Base-by-base conservation (phyloP, 1,284 basidiomycete species). In the Testicularia cyperi region DNA sequence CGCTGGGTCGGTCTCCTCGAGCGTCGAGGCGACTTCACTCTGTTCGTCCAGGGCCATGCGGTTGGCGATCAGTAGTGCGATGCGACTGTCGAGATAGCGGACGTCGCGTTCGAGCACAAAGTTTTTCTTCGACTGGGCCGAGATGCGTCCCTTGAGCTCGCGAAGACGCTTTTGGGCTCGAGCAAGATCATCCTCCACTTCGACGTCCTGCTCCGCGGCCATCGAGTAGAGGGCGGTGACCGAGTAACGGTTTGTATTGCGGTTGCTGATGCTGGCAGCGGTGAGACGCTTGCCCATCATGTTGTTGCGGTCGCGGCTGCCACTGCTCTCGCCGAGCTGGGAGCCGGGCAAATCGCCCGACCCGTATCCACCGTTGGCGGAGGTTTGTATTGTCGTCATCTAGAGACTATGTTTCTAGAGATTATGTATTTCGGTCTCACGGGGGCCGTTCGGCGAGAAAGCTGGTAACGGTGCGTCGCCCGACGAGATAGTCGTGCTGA, bases 91-190 rank as follows among this genome's bases (percentile, higher is more conserved):
- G 41, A 99, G 85, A 78, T 98, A 98, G 37, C 95, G 87, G 27
- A 98, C 95, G 78, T 99, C 95, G 35, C 94, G 85, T 78, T 98
- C 94, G 22, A 98, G 83, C 21, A 98, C 91, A 76, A 98, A 98
- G 80, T 98, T 99, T 83, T 94, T 96, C 83, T 99, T 98, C 42
- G 90, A 94, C 80, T 98, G 95, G 0, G 90, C 87, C 18, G 92
- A 97, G 64, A 99, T 99, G 71, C 91, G 88, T n/a, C 87, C 84
- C 80, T 99, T 98, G 68, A 98, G 83, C 68, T 97, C 92, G 24
- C 95, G 83, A 33, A 99, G 81, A 34, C 91, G 88, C 79, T 94
- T 95, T 81, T 97, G 94, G 28, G 94, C 95, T 16, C 90, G 82
- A 8, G 92, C 92, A 49, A 98, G 81, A 78, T 98, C 94, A 78